Conservation (phyloP, 2,329 filamentous ascomycete species). For the Aspergillus ochraceus region DNA sequence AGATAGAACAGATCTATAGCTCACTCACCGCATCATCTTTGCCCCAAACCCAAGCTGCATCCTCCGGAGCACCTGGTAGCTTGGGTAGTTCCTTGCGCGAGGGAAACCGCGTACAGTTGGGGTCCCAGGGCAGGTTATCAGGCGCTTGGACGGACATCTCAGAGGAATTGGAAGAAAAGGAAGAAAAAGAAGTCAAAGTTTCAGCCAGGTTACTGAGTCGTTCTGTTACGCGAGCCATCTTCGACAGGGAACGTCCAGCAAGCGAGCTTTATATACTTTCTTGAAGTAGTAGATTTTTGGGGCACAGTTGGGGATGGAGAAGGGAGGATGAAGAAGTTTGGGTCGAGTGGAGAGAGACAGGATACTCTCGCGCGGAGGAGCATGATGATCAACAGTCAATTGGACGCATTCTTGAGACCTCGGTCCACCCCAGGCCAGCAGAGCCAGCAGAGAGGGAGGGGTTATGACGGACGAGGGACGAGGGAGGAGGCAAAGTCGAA, state of each 20-base stretch:
- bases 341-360: not conserved
- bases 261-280: too few relatives aligned
- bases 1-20: conserved; percentile 1
- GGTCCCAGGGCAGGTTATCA: conserved; percentile 52
- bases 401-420: not conserved
- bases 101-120: conserved; percentile 54
- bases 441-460: not conserved
- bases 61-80: conserved; percentile 54
- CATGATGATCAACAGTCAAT: not conserved
- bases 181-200: not conserved
- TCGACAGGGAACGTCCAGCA: not conserved
- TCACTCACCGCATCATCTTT: conserved; percentile 50
- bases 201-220: conserved; percentile 3
- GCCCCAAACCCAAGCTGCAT: conserved; percentile 63
- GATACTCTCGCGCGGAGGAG: too few relatives aligned
- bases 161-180: not conserved
- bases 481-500: not conserved
- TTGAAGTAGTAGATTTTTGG: not conserved
- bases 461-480: not conserved
- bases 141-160: conserved; percentile 24
- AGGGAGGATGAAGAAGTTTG: not conserved
- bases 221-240: not conserved
- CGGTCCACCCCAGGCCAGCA: not conserved
- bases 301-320: not conserved
- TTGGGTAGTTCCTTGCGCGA: conserved; percentile 53